Evolutionary conservation across 1,284 basidiomycete genomes (phyloP).

Genomic region (Apiotrichum mycotoxinovorans): DNA sequence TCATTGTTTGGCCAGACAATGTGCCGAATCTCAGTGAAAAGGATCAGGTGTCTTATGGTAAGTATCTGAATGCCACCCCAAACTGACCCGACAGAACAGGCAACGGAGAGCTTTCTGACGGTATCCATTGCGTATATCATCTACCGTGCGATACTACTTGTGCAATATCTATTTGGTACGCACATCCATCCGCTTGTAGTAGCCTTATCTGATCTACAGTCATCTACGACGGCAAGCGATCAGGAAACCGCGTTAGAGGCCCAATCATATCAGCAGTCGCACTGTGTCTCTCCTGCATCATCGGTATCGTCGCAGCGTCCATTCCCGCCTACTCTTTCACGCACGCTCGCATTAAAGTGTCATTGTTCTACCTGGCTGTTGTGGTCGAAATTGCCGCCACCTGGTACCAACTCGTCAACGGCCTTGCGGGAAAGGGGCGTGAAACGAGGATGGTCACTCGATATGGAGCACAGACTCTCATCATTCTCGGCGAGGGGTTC

Average conservation of each 20-base stretch:
- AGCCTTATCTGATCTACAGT: too few relatives aligned
- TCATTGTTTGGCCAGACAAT: background rate
- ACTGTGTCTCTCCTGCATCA: conserved; percentile 14
- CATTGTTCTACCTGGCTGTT: conserved; percentile 28
- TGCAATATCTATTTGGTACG: conserved; percentile 21
- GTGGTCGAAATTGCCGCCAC: conserved; percentile 16
- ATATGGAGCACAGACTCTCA: conserved; percentile 35
- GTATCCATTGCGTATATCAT: conserved; percentile 24
- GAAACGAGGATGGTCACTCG: conserved; percentile 9
- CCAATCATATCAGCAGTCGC: background rate
- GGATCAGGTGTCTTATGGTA: background rate
- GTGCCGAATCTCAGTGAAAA: background rate
- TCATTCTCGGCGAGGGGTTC: conserved; percentile 35
- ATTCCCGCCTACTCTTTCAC: conserved; percentile 13
- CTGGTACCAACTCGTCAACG: conserved; percentile 2
- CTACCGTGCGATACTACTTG: conserved; percentile 19
- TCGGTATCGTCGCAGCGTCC: conserved; percentile 18
- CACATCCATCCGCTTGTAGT: background rate
- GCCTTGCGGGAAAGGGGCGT: conserved; percentile 3
- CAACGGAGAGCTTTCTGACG: conserved; percentile 22
- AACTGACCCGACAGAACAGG: background rate
- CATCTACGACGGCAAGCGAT: background rate
- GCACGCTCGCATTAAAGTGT: conserved; percentile 18
- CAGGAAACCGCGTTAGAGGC: background rate
- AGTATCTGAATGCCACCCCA: background rate